phyloP scores from a whole-genome alignment of 2,329 filamentous ascomycete genomes.

The Talaromyces sp. region DNA sequence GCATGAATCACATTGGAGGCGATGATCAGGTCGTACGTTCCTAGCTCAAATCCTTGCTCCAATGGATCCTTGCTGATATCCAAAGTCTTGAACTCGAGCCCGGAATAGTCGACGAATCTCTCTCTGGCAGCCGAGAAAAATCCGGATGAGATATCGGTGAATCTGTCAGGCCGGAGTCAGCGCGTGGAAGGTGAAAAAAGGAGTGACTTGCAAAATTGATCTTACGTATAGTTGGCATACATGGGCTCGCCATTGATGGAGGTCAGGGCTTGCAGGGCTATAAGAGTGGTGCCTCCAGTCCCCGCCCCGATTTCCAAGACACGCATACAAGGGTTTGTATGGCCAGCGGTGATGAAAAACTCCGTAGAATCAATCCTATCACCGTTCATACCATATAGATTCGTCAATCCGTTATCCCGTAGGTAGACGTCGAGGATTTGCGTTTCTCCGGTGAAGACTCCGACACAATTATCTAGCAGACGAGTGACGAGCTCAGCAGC shows the following conservation, averaged over 20 bases:
- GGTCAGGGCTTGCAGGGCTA: not conserved
- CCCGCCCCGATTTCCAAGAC: constrained; percentile 27
- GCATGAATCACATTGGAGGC: constrained; percentile 28
- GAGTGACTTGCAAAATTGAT: not conserved
- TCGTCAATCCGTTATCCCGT: not conserved
- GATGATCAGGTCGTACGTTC: constrained; percentile 28
- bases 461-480: not conserved
- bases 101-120: constrained; percentile 26
- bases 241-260: not conserved
- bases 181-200: not conserved
- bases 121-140: constrained; percentile 30
- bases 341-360: not conserved
- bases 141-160: constrained; percentile 24
- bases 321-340: constrained; percentile 21
- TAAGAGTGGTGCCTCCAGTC: constrained; percentile 22
- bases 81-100: constrained; percentile 24
- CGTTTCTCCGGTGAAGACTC: not conserved
- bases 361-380: not conserved
- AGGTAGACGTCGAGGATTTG: not conserved
- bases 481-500: not conserved
- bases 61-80: constrained; percentile 25
- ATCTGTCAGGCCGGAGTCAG: constrained; percentile 7
- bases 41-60: constrained; percentile 25
- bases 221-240: constrained; percentile 15
- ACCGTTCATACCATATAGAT: not conserved